Evolutionary conservation across 345 rosid genomes (phyloP), one percentile per base, ranked within the genome.

Genomic region (Aquilaria malaccensis): DNA sequence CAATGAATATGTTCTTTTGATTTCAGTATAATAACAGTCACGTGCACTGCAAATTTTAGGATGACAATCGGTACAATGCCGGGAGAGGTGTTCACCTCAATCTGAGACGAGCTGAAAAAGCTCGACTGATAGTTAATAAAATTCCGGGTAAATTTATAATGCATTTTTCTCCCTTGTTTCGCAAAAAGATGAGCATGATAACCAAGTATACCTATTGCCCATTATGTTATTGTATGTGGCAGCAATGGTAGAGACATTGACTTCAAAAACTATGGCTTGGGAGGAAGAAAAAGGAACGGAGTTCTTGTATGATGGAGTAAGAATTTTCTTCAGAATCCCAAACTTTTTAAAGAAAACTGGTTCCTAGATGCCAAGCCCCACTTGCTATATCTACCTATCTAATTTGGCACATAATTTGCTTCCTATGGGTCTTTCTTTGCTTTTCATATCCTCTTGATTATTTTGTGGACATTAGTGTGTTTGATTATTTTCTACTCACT

Each of bases 291-390:
- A 74, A 71, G 87, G 82, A 50, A 60, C 30, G n/a, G 78, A 77
- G 9, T 89, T 89, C 76, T 74, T 77, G 52, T 89, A 84, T 52
- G 94, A 89, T 64, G 89, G 91, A 65, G 96, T 89, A 82, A 84
- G 96, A 57, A 52, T 63, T 60, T 30, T 58, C 6, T 13, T 50
- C 43, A 13, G 37, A 7, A 41, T 45, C 55, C 33, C 11, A 30
- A n/a, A 64, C 11, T 49, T 30, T 60, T 10, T 12, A 14, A 13
- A 12, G 33, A 31, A n/a, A 60, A 56, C 41, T 12, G 29, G 30
- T 51, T 31, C 11, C 48, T 33, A 2, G 13, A 50, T 55, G 33
- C 47, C 13, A 3, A 30, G 30, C 51, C 9, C 64, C 63, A 32
- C 15, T 65, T 48, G 47, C 6, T 47, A 29, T 48, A 10, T 10